Percentiles rank a stretch among this genome's conserved stretches.
Evolutionary conservation across 495 filamentous ascomycete species (phyloP).

Genomic region (Amniculicola lignicola): DNA sequence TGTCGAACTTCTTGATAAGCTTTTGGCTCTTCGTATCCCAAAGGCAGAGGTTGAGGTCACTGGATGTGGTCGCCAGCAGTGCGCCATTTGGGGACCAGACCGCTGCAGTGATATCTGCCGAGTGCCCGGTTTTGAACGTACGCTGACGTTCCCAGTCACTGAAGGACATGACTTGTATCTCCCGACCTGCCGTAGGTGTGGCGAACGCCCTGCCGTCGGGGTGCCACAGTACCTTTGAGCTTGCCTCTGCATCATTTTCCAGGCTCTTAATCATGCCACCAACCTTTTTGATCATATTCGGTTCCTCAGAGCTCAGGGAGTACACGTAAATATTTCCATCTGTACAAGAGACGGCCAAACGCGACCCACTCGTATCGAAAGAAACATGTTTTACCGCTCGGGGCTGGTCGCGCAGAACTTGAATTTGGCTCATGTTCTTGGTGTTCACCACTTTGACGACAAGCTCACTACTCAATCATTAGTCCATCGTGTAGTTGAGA

Average conservation of each 20-base stretch:
- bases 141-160: constrained; percentile 85
- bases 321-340: constrained; percentile 89
- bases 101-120: constrained; percentile 78
- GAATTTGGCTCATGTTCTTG: constrained; percentile 68
- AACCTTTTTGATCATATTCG: constrained; percentile 73
- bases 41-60: constrained; percentile 76
- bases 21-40: constrained; percentile 90
- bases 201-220: constrained; percentile 92
- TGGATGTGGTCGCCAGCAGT: constrained; percentile 74
- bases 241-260: constrained; percentile 74
- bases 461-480: constrained; percentile 59
- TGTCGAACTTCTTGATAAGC: constrained; percentile 54
- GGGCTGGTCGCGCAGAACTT: constrained; percentile 73
- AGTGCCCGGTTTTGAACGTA: constrained; percentile 72
- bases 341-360: constrained; percentile 76
- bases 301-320: constrained; percentile 74
- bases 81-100: constrained; percentile 95
- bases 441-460: constrained; percentile 83
- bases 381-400: constrained; percentile 86
- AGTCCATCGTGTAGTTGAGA: not conserved
- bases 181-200: constrained; percentile 73
- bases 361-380: constrained; percentile 77
- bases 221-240: constrained; percentile 80
- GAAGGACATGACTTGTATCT: constrained; percentile 80
- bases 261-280: constrained; percentile 79